A percentile compares a stretch with the other conserved stretches of the same genome.
Evolutionary conservation across 805 yeast species (phyloP).

Genomic region (Nakazawaea wyomingensis): DNA sequence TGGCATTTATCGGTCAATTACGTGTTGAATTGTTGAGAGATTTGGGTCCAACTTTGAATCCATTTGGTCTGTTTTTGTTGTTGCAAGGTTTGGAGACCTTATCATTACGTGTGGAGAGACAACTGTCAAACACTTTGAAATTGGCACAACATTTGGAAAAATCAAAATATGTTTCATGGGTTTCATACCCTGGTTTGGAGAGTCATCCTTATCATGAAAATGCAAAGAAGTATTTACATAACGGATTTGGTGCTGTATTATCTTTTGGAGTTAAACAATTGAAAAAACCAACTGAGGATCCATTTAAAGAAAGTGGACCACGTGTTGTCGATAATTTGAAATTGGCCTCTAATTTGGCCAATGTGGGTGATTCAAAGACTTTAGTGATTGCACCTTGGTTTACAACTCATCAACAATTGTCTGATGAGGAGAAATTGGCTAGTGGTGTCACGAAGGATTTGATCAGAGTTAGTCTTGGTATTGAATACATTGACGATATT

Average conservation of each 20-base stretch:
- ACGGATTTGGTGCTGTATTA: constrained; percentile 83
- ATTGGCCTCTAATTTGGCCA: constrained; percentile 88
- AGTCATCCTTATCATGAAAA: constrained; percentile 72
- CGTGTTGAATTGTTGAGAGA: constrained; percentile 88
- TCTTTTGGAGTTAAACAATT: constrained; percentile 83
- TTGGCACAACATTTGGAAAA: constrained; percentile 74
- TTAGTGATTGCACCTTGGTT: constrained; percentile 93
- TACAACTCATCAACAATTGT: constrained; percentile 92
- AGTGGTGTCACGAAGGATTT: constrained; percentile 88
- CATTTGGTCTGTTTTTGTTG: constrained; percentile 81
- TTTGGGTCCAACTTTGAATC: constrained; percentile 83
- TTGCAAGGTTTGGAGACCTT: constrained; percentile 93
- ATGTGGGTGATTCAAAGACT: constrained; percentile 95
- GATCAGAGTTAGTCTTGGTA: constrained; percentile 86
- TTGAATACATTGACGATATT: constrained; percentile 87
- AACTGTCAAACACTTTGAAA: constrained; percentile 72
- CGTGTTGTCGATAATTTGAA: constrained; percentile 78
- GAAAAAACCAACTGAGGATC: constrained; percentile 39
- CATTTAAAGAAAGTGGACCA: constrained; percentile 74
- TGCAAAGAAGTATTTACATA: constrained; percentile 75
- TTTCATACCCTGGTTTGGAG: constrained; percentile 86
- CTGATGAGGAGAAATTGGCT: constrained; percentile 70
- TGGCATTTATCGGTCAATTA: constrained; percentile 73
- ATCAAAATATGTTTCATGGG: constrained; percentile 73
- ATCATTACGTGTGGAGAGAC: constrained; percentile 91